These are phyloP conservation scores for Aspergillus ellipticus DNA, from an alignment of 495 filamentous ascomycete genomes.

Conservation along the genomic window DNA sequence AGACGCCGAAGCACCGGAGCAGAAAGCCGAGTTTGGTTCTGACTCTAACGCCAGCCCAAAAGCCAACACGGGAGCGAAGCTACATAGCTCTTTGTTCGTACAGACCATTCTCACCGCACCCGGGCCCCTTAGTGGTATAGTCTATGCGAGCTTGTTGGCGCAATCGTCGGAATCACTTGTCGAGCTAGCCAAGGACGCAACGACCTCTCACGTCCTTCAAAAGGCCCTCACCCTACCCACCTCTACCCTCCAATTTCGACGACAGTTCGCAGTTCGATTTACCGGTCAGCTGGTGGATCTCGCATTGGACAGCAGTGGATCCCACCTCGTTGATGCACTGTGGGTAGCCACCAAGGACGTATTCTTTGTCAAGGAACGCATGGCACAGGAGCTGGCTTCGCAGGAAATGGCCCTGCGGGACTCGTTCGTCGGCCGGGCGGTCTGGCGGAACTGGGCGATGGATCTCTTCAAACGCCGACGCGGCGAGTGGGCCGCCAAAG, in stretches of 20 bases:
- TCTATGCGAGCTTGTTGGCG: slow-evolving; percentile 53
- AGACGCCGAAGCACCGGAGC: slow-evolving; percentile 28
- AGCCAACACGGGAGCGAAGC: slow-evolving; percentile 41
- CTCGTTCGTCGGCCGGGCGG: slow-evolving; percentile 69
- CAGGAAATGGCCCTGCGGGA: slow-evolving; percentile 66
- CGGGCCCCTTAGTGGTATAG: slow-evolving; percentile 51
- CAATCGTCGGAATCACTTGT: slow-evolving; percentile 39
- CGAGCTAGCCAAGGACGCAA: slow-evolving; percentile 53
- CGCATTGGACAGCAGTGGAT: slow-evolving; percentile 66
- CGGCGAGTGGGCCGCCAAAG: slow-evolving; percentile 67
- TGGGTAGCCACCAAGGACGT: slow-evolving; percentile 64
- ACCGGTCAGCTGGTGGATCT: slow-evolving; percentile 58
- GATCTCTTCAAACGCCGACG: slow-evolving; percentile 73
- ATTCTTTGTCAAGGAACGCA: slow-evolving; percentile 62
- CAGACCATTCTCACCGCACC: slow-evolving; percentile 62
- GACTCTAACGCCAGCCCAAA: slow-evolving; percentile 15
- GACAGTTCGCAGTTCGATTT: slow-evolving; percentile 59
- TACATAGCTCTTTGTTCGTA: slow-evolving; percentile 62
- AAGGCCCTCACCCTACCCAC: slow-evolving; percentile 57
- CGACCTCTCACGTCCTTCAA: slow-evolving; percentile 68
- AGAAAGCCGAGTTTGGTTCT: slow-evolving; percentile 25
- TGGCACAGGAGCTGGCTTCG: slow-evolving; percentile 60
- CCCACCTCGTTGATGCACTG: slow-evolving; percentile 73
- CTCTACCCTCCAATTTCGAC: slow-evolving; percentile 56
- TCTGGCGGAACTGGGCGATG: slow-evolving; percentile 91